A percentile compares a stretch with the other conserved stretches of the same genome.
phyloP scores from a whole-genome alignment of 1,139 yeast genomes.

The Pichia sp. region DNA sequence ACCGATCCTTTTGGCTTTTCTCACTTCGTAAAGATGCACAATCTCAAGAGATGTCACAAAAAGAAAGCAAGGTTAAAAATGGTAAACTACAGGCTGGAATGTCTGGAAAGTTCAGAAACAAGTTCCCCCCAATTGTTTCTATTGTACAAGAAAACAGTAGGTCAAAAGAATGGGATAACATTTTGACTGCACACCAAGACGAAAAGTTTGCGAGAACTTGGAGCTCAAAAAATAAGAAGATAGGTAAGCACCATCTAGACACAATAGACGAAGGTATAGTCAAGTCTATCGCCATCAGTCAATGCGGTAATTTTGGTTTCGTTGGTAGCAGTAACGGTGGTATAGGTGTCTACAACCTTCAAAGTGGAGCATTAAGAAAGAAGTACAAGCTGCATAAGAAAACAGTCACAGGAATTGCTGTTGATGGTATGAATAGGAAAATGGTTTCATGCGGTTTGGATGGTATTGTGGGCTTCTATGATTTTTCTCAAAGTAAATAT shows the following conservation, averaged over 20 bases:
- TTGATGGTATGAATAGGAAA: constrained; percentile 84
- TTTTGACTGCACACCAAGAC: constrained; percentile 87
- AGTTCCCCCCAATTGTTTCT: constrained; percentile 71
- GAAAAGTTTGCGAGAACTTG: constrained; percentile 86
- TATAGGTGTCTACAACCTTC: constrained; percentile 85
- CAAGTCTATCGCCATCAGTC: constrained; percentile 76
- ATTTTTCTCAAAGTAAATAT: constrained; percentile 68
- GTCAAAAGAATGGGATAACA: constrained; percentile 92
- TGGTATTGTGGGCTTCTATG: constrained; percentile 84
- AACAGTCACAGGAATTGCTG: constrained; percentile 82
- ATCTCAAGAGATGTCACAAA: constrained; percentile 88
- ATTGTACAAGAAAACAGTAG: constrained; percentile 74
- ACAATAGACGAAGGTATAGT: constrained; percentile 81
- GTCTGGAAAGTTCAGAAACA: constrained; percentile 46
- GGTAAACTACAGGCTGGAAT: constrained; percentile 60
- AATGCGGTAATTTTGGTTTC: constrained; percentile 92
- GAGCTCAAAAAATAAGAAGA: constrained; percentile 78
- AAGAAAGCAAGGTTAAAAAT: constrained; percentile 49
- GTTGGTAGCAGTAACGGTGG: constrained; percentile 91
- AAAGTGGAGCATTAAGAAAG: constrained; percentile 78
- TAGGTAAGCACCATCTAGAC: constrained; percentile 66
- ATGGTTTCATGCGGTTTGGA: constrained; percentile 88
- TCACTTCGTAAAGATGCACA: constrained; percentile 95
- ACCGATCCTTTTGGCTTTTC: constrained; percentile 83
- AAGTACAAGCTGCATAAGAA: constrained; percentile 62